These are phyloP conservation scores for Hysterangium stoloniferum DNA, from an alignment of 768 basidiomycete species.

Conservation along the genomic window DNA sequence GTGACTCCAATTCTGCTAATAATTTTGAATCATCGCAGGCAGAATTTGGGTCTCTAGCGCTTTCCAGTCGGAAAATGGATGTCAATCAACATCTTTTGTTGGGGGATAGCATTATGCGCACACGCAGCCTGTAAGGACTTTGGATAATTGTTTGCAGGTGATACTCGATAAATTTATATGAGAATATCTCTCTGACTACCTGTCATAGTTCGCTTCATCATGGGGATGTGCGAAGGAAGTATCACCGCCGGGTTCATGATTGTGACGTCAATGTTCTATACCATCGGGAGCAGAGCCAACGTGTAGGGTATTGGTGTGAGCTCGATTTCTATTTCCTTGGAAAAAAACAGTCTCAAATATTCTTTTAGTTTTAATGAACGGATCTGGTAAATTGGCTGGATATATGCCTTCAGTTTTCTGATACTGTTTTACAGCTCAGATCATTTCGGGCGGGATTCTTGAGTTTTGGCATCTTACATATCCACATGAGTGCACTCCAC, in stretches of 20 bases:
- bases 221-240: constrained; percentile 73
- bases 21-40: constrained; percentile 56
- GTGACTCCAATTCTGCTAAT: background rate
- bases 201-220: constrained; percentile 41
- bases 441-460: constrained; percentile 64
- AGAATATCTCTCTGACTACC: background rate
- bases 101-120: constrained; percentile 50
- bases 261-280: constrained; percentile 74
- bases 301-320: constrained; percentile 76
- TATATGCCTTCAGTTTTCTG: background rate
- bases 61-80: constrained; percentile 79
- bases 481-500: constrained; percentile 44
- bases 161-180: background rate
- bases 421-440: constrained; percentile 41
- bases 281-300: constrained; percentile 58
- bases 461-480: constrained; percentile 59
- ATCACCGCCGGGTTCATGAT: constrained; percentile 77
- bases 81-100: constrained; percentile 62
- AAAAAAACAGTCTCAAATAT: background rate
- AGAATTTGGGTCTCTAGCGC: constrained; percentile 61
- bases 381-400: constrained; percentile 54
- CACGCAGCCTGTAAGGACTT: constrained; percentile 72
- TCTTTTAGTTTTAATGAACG: constrained; percentile 64
- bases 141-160: constrained; percentile 43
- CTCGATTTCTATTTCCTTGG: constrained; percentile 10